Evolutionary conservation across 805 yeast genomes (phyloP), one percentile per base, ranked within the genome.

Genomic region (Pichia insulana): DNA sequence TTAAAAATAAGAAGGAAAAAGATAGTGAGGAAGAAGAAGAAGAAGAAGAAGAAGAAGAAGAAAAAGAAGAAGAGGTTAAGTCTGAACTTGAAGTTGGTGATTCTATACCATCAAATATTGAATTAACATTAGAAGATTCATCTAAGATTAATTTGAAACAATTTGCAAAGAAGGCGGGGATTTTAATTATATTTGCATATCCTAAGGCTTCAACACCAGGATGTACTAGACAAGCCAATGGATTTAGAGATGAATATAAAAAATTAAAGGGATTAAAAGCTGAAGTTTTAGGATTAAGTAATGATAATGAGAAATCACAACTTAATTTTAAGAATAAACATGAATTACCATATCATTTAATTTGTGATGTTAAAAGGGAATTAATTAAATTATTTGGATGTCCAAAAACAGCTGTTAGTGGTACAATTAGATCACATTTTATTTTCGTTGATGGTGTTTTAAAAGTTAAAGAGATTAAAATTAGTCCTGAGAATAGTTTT

Each of bases 151-250:
- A 58, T 27, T 43, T 63, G 13, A 39, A 39, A 12, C 49, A 58
- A 20, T 42, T 56, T 16, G 59, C 64, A 0, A 51, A 52, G 10
- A 39, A 50, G 7, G 45, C 73, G 30, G 61, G 67, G 16, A 62
- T 76, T 12, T 69, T 79, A 25, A 67, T 79, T 17, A 65, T 77
- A 20, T 77, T 80, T 62, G 83, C 95, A 16, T 90, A 89, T 58
- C 97, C 97, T 41, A 81, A 73, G 56, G 97, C 97, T 0, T 78
- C 83, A 20, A 90, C 97, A 0, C 96, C 96, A 1, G 98, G 98
- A 3, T 92, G 98, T 63, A 90, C 98, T 1, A 75, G 87, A 53
- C 98, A 90, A 64, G 97, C 89, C 2, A 74, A 83, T 58, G 96
- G 96, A 0, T 92, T 83, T 59, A 78, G 92, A 53, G 80, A 76